Conservation (phyloP, 176 grass and related monocot species). For the Olyra latifolia region DNA sequence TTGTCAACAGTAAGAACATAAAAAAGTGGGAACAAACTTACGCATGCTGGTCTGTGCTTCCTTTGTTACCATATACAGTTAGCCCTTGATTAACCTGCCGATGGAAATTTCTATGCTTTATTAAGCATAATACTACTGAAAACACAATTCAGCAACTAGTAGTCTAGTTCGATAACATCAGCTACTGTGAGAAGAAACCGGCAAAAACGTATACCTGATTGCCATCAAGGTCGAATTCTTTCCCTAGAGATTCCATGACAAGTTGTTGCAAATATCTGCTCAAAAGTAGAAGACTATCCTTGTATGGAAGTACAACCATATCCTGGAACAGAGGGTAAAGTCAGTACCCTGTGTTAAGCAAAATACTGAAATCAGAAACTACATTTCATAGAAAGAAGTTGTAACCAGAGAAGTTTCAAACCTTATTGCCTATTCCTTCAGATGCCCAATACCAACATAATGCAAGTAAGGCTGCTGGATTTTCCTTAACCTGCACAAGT, state of each 20-base stretch:
- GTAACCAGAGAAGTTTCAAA: slow-evolving; percentile 39
- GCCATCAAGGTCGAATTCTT: slow-evolving; percentile 98
- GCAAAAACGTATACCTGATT: slow-evolving; percentile 62
- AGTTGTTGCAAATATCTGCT: slow-evolving; percentile 99
- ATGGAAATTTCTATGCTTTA: slow-evolving; percentile 9
- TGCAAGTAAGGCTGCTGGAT: slow-evolving; percentile 96
- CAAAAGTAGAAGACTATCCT: slow-evolving; percentile 94
- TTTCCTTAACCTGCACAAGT: slow-evolving; percentile 77
- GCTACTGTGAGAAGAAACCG: slow-evolving; percentile 19
- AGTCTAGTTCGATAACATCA: slow-evolving; percentile 21
- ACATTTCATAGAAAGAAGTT: not conserved
- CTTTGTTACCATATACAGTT: slow-evolving; percentile 98
- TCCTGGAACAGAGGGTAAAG: slow-evolving; percentile 52
- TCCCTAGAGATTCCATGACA: slow-evolving; percentile 99
- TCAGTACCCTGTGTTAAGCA: slow-evolving; percentile 31
- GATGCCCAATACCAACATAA: slow-evolving; percentile 96
- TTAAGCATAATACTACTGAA: slow-evolving; percentile 14
- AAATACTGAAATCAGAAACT: slow-evolving; percentile 34
- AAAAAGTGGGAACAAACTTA: slow-evolving; percentile 42
- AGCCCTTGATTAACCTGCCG: slow-evolving; percentile 99
- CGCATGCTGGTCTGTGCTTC: slow-evolving; percentile 99
- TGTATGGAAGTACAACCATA: slow-evolving; percentile 99
- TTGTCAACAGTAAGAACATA: slow-evolving; percentile 20
- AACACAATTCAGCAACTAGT: not conserved
- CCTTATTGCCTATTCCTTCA: slow-evolving; percentile 90